Conservation (phyloP, 1,139 yeast genomes). For the Kodamaea arcana region DNA sequence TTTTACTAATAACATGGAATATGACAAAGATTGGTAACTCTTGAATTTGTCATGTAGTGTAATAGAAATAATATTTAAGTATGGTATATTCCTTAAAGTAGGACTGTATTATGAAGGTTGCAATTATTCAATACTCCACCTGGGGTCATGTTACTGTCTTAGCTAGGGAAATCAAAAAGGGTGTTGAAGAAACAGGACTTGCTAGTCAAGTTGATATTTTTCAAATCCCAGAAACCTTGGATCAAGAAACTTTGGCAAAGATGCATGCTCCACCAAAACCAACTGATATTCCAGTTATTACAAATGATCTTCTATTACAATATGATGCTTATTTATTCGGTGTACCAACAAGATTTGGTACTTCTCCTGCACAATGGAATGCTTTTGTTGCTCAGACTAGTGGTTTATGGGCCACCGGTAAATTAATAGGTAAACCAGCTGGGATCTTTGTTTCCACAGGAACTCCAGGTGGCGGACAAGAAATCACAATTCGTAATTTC, state of each 20-base stretch:
- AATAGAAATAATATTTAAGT: no score
- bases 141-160: conserved; percentile 33
- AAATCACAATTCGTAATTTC: conserved; percentile 29
- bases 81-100: no score
- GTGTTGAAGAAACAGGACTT: conserved; percentile 38
- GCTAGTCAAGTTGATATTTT: conserved; percentile 34
- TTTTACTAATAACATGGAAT: no score
- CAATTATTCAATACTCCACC: conserved; percentile 34
- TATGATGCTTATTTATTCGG: conserved; percentile 38
- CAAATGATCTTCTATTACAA: conserved; percentile 23
- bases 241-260: conserved; percentile 21
- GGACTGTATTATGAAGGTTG: conserved; percentile 33
- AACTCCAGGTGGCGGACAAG: conserved; percentile 38
- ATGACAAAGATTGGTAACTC: no score
- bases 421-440: conserved; percentile 32
- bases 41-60: no score
- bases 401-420: conserved; percentile 31
- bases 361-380: conserved; percentile 35
- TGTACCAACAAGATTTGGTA: conserved; percentile 36
- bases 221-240: conserved; percentile 34
- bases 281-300: conserved; percentile 36
- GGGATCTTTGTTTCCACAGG: conserved; percentile 36
- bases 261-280: conserved; percentile 31
- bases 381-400: conserved; percentile 37
- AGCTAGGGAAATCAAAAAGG: conserved; percentile 32